Evolutionary conservation across 2,329 filamentous ascomycete species (phyloP).

Genomic region (Hypoxylon sp.): DNA sequence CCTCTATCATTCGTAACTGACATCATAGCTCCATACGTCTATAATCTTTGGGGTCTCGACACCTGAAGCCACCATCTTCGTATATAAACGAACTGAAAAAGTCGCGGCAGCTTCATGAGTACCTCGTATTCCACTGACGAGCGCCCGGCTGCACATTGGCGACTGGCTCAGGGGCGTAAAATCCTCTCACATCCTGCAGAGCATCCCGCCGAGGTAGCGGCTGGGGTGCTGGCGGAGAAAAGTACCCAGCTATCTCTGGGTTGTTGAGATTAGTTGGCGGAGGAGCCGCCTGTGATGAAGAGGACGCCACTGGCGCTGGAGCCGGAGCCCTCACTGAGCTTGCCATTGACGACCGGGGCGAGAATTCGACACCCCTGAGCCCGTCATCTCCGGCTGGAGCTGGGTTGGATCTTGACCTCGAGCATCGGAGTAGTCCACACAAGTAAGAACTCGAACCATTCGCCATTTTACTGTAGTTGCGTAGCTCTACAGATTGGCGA

Average conservation of each 20-base stretch:
- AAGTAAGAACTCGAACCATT: conserved; percentile 22
- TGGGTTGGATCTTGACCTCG: conserved; percentile 20
- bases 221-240: conserved; percentile 38
- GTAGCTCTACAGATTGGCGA: no score
- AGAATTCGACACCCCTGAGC: conserved; percentile 44
- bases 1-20: neutral
- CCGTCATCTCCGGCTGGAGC: conserved; percentile 11
- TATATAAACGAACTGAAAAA: neutral
- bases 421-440: conserved; percentile 32
- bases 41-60: neutral
- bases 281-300: conserved; percentile 5
- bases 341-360: conserved; percentile 40
- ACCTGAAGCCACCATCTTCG: neutral
- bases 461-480: conserved; percentile 18
- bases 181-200: conserved; percentile 41
- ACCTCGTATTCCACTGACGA: conserved; percentile 25
- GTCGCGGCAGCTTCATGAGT: conserved; percentile 13
- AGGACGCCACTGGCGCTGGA: neutral
- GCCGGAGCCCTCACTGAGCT: conserved; percentile 33
- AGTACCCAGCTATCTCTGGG: conserved; percentile 45
- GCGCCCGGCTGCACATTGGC: neutral
- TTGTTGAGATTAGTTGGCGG: conserved; percentile 22
- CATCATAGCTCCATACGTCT: neutral
- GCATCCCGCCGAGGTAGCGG: conserved; percentile 1
- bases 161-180: conserved; percentile 39